Conservation (phyloP, 371 early-diverging fungal genomes). For the Zancudomyces culisetae region DNA sequence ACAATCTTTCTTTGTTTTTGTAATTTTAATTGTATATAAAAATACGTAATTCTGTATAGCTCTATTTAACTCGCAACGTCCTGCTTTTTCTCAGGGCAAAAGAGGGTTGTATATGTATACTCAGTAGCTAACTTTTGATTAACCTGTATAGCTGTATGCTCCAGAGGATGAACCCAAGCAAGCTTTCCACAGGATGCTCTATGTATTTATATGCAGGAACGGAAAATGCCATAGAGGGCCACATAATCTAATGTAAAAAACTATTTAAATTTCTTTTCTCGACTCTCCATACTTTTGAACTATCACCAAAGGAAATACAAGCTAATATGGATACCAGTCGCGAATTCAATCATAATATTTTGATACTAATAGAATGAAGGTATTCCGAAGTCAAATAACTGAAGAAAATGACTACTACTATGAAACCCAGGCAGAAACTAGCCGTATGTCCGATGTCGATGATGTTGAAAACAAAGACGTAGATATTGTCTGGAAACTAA, state of each 20-base stretch:
- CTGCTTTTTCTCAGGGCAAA: neutral
- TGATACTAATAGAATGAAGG: conserved; percentile 57
- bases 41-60: too few relatives aligned
- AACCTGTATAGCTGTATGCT: conserved; percentile 49
- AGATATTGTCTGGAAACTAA: conserved; percentile 9
- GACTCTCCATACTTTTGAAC: neutral
- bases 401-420: conserved; percentile 53
- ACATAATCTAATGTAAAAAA: conserved; percentile 24
- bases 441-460: conserved; percentile 8
- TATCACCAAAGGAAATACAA: neutral
- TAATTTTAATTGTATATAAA: neutral
- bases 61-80: too few relatives aligned
- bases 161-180: conserved; percentile 73
- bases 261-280: conserved; percentile 6
- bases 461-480: conserved; percentile 13
- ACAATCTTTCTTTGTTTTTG: neutral
- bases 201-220: conserved; percentile 76
- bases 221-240: conserved; percentile 46
- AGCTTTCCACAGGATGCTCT: conserved; percentile 77
- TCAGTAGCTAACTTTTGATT: too few relatives aligned
- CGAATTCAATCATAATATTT: neutral
- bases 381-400: conserved; percentile 67
- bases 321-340: too few relatives aligned
- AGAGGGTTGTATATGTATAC: neutral
- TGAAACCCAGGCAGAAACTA: conserved; percentile 24